Conservation (phyloP, 2,329 filamentous ascomycete genomes). For the Pseudocercospora pini-densiflorae region DNA sequence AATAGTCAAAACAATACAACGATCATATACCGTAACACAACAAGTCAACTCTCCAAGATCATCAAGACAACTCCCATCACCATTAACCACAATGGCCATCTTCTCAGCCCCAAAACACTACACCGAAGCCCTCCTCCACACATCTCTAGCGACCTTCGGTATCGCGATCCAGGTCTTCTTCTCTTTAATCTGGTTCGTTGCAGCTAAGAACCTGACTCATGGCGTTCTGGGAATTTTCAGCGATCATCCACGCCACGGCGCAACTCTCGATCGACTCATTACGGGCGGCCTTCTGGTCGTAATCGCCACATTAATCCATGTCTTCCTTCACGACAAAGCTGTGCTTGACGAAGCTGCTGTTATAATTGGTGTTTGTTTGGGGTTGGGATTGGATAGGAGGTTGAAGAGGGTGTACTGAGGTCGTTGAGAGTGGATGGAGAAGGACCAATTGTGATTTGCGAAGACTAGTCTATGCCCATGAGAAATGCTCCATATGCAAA, state of each 20-base stretch:
- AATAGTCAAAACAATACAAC: too few relatives aligned
- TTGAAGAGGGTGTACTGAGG: neutral
- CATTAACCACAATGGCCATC: neutral
- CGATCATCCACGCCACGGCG: neutral
- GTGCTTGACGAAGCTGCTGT: neutral
- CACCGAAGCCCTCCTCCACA: neutral
- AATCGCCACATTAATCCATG: neutral
- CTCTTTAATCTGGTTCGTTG: neutral
- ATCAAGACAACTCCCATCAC: neutral
- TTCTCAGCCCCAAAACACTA: neutral
- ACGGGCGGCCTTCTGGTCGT: neutral
- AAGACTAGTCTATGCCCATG: constrained; percentile 41
- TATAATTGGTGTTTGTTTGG: neutral
- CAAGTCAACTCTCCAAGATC: too few relatives aligned
- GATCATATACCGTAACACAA: too few relatives aligned
- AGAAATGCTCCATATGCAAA: constrained; percentile 55
- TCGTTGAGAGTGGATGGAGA: neutral
- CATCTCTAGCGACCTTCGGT: neutral
- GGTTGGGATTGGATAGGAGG: neutral
- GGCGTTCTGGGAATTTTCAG: neutral
- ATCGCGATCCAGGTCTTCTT: neutral
- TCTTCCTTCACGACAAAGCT: neutral
- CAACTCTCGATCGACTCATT: neutral
- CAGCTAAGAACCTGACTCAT: neutral
- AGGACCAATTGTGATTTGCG: neutral